phyloP scores from a whole-genome alignment of 257 asterid species.

The Thymus mandschuricus region DNA sequence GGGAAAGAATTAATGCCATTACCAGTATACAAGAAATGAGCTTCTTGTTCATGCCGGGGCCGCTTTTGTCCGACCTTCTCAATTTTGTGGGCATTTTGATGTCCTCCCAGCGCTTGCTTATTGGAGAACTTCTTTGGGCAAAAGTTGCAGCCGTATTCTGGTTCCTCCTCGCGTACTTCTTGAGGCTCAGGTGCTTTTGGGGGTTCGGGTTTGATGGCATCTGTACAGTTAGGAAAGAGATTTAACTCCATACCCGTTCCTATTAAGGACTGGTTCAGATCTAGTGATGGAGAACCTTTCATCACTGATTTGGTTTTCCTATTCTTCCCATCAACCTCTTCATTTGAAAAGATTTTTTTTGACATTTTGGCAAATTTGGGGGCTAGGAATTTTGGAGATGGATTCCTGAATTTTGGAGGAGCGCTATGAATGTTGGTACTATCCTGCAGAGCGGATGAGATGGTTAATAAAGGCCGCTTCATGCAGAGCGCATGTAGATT shows the following conservation, averaged over 20 bases:
- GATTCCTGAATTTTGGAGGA: conserved; percentile 27
- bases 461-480: conserved; percentile 14
- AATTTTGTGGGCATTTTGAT: conserved; percentile 40
- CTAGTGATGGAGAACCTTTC: conserved; percentile 14
- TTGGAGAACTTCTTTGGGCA: conserved; percentile 34
- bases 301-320: conserved; percentile 5
- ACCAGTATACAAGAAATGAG: conserved; percentile 8
- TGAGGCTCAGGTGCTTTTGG: conserved; percentile 17
- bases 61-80: conserved; percentile 27
- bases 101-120: conserved; percentile 41
- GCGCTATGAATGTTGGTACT: conserved; percentile 21
- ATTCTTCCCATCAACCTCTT: conserved; percentile 21
- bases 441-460: conserved; percentile 8
- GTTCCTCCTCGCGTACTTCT: conserved; percentile 18
- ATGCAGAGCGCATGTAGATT: conserved; percentile 17
- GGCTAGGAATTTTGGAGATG: conserved; percentile 13
- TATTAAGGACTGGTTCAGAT: conserved; percentile 26
- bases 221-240: conserved; percentile 2
- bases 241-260: conserved; percentile 12
- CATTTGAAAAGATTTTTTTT: conserved; percentile 1
- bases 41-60: not conserved
- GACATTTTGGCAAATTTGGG: not conserved
- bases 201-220: not conserved
- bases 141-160: conserved; percentile 26
- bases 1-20: conserved; percentile 8